A percentile compares a stretch with the other conserved stretches of the same genome.
Evolutionary conservation across 768 basidiomycete genomes (phyloP).

Genomic region (Suillus subaureus): DNA sequence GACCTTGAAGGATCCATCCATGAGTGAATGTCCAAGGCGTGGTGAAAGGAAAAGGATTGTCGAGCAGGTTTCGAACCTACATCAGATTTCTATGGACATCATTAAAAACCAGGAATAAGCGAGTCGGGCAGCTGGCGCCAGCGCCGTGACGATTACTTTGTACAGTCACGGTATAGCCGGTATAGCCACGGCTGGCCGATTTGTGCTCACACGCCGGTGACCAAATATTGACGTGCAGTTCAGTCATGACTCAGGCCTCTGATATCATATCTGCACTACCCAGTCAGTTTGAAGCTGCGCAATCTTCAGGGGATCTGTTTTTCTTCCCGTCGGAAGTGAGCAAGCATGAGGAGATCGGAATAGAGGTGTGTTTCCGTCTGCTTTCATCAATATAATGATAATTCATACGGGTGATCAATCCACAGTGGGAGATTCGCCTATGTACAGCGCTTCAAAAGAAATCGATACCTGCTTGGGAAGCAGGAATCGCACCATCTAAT

Average conservation of each 20-base stretch:
- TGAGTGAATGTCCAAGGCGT: too few species aligned
- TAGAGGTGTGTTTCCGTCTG: constrained; percentile 53
- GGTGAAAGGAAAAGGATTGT: too few species aligned
- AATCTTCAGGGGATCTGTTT: constrained; percentile 63
- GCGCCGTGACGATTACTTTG: too few species aligned
- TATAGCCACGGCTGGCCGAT: too few species aligned
- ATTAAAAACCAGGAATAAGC: too few species aligned
- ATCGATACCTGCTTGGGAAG: constrained; percentile 47
- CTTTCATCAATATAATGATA: neutral
- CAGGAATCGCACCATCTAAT: constrained; percentile 24
- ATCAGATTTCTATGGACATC: too few species aligned
- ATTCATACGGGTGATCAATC: constrained; percentile 2
- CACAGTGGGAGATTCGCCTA: constrained; percentile 81
- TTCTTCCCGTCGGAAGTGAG: constrained; percentile 78
- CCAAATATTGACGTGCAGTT: neutral
- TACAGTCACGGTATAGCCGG: too few species aligned
- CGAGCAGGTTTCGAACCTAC: too few species aligned
- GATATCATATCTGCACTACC: constrained; percentile 61
- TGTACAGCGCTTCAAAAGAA: constrained; percentile 89
- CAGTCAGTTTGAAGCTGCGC: constrained; percentile 58
- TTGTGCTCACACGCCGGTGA: neutral
- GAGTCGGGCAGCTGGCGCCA: too few species aligned
- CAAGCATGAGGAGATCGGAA: constrained; percentile 58
- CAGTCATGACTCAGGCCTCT: constrained; percentile 19
- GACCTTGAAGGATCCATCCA: too few species aligned